Base-by-base conservation (phyloP, 2,329 filamentous ascomycete genomes). In the Amesomyces nigricolor region DNA sequence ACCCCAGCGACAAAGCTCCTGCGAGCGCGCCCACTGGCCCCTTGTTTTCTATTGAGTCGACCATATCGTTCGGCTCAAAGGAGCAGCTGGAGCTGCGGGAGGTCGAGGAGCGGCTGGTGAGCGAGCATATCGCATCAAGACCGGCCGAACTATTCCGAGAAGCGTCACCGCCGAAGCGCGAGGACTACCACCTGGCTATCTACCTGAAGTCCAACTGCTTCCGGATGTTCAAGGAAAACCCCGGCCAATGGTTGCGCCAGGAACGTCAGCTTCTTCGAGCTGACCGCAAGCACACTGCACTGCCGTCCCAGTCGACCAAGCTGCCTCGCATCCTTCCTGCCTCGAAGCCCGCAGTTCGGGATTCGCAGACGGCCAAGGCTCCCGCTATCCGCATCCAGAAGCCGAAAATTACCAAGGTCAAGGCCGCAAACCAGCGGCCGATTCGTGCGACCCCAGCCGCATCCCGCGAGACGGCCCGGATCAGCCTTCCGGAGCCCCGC, bases 111-210 rank as follows among this genome's bases (percentile, higher is more conserved):
- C 72, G 71, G 51, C 73, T 80, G 47, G 76, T 83, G 13, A 74
- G 78, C 58, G 67, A 76, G 17, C 78, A 81, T 61, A 69, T 80
- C 9, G 72, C 72, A 16, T 68, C 73, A n/a, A 72, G 77, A 10
- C 70, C 73, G 1, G 65, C 69, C 4, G 63, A 65, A 37, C 67
- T 75, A 19, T 80, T 82, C 61, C 65, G 67, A 26, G 64, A 67
- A 29, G 67, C 74, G 8, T 63, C 73, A 2, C 78, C 79, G 9
- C 81, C 82, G 0, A 71, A 69, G 26, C 71, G 69, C 32, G 74
- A 78, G 54, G 78, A 84, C 39, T 84, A 84, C 62, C 72, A 77
- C 63, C 65, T 82, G 39, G 72, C 73, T 14, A 66, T 84, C 47
- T 73, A 71, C 51, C 81, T 84, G 67, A 72, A 72, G 53, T 79